phyloP scores from a whole-genome alignment of 495 filamentous ascomycete species.

The Glarea lozoyensis region DNA sequence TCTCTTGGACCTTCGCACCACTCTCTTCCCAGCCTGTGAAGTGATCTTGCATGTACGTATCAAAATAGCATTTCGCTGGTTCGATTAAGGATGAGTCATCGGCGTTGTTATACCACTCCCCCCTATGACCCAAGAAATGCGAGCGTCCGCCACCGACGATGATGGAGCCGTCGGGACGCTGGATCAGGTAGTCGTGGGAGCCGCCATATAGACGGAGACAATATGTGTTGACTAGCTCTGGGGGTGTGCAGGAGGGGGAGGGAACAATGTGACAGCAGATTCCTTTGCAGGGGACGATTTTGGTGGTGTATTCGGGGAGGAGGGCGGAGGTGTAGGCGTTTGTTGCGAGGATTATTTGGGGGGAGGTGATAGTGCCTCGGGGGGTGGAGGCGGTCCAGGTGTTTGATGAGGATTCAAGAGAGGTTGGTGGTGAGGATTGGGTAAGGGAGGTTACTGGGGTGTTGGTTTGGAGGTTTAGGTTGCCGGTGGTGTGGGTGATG shows the following conservation, averaged over 20 bases:
- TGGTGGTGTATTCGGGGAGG: conserved; percentile 27
- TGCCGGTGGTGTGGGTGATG: conserved; percentile 32
- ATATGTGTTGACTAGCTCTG: conserved; percentile 6
- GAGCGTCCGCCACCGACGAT: conserved; percentile 42
- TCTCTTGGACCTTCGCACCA: conserved; percentile 42
- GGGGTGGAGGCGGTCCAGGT: conserved; percentile 38
- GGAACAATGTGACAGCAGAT: conserved; percentile 7
- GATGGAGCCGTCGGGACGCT: conserved; percentile 40
- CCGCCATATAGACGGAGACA: not conserved
- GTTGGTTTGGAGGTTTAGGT: conserved; percentile 53
- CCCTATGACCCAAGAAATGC: conserved; percentile 24
- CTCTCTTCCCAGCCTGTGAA: conserved; percentile 45
- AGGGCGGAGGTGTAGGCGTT: conserved; percentile 61
- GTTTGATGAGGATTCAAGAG: conserved; percentile 20
- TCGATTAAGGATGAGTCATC: conserved; percentile 50
- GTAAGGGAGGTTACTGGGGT: conserved; percentile 42
- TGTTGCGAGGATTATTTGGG: conserved; percentile 56
- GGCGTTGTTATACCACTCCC: conserved; percentile 40
- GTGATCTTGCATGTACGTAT: conserved; percentile 33
- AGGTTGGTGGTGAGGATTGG: conserved; percentile 28
- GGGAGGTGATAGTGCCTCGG: conserved; percentile 40
- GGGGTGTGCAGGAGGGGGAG: conserved; percentile 1
- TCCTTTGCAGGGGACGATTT: conserved; percentile 10
- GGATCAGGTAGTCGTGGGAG: conserved; percentile 39
- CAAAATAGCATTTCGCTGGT: conserved; percentile 38